Conservation (phyloP, 2,329 filamentous ascomycete genomes). For the Chaetomium globosum region DNA sequence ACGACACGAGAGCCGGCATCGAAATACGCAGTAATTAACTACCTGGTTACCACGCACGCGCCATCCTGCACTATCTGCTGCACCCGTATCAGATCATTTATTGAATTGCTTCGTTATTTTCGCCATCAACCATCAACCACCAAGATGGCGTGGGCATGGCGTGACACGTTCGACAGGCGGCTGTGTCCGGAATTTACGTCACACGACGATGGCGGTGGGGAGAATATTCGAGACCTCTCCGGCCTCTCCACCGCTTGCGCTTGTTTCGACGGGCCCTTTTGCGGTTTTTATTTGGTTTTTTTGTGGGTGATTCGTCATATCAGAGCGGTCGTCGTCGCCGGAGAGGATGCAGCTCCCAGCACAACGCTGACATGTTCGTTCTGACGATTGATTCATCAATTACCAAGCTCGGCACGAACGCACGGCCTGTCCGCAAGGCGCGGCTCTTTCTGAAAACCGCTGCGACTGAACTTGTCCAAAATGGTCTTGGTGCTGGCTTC, state of each 20-base stretch:
- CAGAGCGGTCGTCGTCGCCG: not conserved
- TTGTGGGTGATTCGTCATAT: not conserved
- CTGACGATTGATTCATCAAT: not conserved
- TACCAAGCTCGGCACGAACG: not conserved
- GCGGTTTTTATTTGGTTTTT: no score
- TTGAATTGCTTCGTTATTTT: not conserved
- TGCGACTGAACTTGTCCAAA: slow-evolving; percentile 10
- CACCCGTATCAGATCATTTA: not conserved
- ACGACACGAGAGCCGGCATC: not conserved
- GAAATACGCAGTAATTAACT: not conserved
- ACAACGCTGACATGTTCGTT: not conserved
- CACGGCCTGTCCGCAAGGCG: not conserved
- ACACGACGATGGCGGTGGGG: slow-evolving; percentile 7
- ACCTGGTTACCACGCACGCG: not conserved
- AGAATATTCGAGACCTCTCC: not conserved
- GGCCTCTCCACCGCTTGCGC: not conserved
- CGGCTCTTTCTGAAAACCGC: slow-evolving; percentile 3
- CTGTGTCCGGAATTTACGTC: slow-evolving; percentile 6
- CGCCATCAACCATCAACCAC: not conserved
- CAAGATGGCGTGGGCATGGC: slow-evolving; percentile 22
- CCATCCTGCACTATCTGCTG: not conserved
- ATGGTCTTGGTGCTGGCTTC: slow-evolving; percentile 12
- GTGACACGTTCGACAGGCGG: slow-evolving; percentile 19
- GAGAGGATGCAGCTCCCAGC: not conserved
- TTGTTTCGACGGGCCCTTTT: not conserved